Percentiles rank a stretch among this genome's conserved stretches.
phyloP scores from a whole-genome alignment of 1,139 yeast genomes.

The Hemisphaericaspora lyxosophila region DNA sequence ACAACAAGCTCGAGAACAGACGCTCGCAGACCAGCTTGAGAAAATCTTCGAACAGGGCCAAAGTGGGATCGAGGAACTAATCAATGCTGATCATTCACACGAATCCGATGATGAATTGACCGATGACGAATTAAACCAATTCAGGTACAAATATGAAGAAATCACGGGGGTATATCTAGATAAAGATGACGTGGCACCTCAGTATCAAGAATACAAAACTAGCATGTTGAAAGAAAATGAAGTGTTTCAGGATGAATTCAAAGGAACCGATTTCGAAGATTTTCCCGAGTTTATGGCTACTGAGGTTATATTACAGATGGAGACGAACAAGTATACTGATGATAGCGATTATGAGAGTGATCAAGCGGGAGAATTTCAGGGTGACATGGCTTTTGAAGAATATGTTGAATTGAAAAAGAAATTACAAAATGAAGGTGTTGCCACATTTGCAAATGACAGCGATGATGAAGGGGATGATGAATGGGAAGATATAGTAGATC shows the following conservation, averaged over 20 bases:
- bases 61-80: constrained; percentile 3
- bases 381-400: constrained; percentile 17
- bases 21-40: constrained; percentile 8
- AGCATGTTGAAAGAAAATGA: constrained; percentile 6
- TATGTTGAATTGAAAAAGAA: constrained; percentile 12
- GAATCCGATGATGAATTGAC: constrained; percentile 6
- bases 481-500: constrained; percentile 10
- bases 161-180: constrained; percentile 11
- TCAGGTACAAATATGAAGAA: constrained; percentile 12
- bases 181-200: constrained; percentile 7
- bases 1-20: constrained; percentile 6
- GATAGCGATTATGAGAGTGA: constrained; percentile 23
- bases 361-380: constrained; percentile 18
- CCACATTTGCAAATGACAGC: constrained; percentile 1
- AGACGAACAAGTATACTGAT: constrained; percentile 18
- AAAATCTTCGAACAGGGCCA: constrained; percentile 9
- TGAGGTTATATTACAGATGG: constrained; percentile 9
- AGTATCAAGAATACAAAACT: constrained; percentile 9
- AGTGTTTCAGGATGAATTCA: constrained; percentile 10
- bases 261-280: constrained; percentile 15
- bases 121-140: constrained; percentile 11
- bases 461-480: constrained; percentile 8
- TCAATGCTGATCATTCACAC: constrained; percentile 2
- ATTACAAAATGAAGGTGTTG: constrained; percentile 9
- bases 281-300: constrained; percentile 16